These are phyloP conservation scores for Aspergillus aculeatinus DNA, from an alignment of 2,329 filamentous ascomycete species.

Conservation along the genomic window DNA sequence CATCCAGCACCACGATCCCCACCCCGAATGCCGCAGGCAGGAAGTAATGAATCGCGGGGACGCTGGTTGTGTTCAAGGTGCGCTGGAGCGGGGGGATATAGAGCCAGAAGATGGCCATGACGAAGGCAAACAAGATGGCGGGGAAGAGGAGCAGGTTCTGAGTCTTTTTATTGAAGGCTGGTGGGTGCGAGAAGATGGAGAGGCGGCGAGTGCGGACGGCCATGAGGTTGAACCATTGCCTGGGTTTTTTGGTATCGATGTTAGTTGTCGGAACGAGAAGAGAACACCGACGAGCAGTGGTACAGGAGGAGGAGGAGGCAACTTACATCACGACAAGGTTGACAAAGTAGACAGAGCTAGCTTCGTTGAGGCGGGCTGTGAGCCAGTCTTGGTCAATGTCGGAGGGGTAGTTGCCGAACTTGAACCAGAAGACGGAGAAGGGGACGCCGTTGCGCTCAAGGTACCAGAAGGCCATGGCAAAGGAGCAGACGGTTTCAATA, in stretches of 20 bases:
- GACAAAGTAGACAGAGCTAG: conserved; percentile 75
- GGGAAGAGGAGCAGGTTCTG: conserved; percentile 70
- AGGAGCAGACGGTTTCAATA: conserved; percentile 59
- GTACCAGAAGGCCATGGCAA: conserved; percentile 68
- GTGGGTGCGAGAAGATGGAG: conserved; percentile 71
- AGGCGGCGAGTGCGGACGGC: conserved; percentile 65
- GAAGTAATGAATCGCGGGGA: conserved; percentile 75
- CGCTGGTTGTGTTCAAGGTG: conserved; percentile 59
- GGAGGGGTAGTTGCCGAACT: conserved; percentile 59
- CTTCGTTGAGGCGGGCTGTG: conserved; percentile 58
- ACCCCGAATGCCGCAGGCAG: conserved; percentile 71
- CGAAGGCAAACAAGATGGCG: conserved; percentile 66
- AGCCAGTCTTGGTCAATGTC: conserved; percentile 53
- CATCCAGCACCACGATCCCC: conserved; percentile 64
- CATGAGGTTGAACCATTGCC: conserved; percentile 74
- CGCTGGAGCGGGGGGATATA: conserved; percentile 67
- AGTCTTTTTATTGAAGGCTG: conserved; percentile 62
- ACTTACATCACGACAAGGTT: conserved; percentile 74
- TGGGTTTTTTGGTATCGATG: not conserved
- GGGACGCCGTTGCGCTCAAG: conserved; percentile 58
- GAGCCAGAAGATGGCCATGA: conserved; percentile 68
- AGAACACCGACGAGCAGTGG: not conserved
- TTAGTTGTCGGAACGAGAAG: conserved; percentile 13
- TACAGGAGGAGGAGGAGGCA: not conserved
- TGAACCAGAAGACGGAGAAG: conserved; percentile 67